Base-by-base conservation (phyloP, 805 yeast species). In the Saccharomycopsis sp. region DNA sequence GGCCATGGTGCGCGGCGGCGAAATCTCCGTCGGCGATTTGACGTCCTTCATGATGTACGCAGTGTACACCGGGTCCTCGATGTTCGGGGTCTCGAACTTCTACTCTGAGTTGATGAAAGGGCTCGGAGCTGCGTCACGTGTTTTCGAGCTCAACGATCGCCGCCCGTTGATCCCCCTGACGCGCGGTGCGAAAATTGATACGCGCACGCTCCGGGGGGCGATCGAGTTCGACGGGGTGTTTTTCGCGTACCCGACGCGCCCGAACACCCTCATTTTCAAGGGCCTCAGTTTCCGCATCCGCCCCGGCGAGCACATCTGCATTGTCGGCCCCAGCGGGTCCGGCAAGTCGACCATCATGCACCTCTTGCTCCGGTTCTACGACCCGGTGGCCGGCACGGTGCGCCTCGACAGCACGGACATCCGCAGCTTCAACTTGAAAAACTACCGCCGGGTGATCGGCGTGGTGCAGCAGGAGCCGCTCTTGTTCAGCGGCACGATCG, bases 261-360 rank as follows among this genome's bases (percentile, higher is more conserved):
- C 84, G 16, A 83, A 87, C 57, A 81, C 84, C 50, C 70, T 71
- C 18, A 85, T 92, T 23, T 90, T 92, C 71, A 65, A 74, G 1
- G 73, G 79, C 21, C 71, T 91, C 57, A 75, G 81, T 62, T 75
- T 92, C 57, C 75, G 72, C 1, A 84, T 92, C 51, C 69, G 75
- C 15, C 83, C 87, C 37, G 97, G 97, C 14, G 91, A 89, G 64
- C 92, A 92, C 65, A 84, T 91, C 15, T 91, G 97, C 68, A 83
- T 92, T 59, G 97, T 91, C 16, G 98, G 98, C 1, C 97, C 97
- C n/a, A 86, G 95, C 37, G 98, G 98, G 1, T 88, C 96, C 61
- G 98, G 98, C 24, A 92, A 92, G 69, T 89, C 96, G 16, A 91
- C 97, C 0, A 81, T 92, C 2, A 79, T 91, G 4, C 89, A 91